These are phyloP conservation scores for Penicillium steckii DNA, from an alignment of 495 filamentous ascomycete species.

Conservation along the genomic window DNA sequence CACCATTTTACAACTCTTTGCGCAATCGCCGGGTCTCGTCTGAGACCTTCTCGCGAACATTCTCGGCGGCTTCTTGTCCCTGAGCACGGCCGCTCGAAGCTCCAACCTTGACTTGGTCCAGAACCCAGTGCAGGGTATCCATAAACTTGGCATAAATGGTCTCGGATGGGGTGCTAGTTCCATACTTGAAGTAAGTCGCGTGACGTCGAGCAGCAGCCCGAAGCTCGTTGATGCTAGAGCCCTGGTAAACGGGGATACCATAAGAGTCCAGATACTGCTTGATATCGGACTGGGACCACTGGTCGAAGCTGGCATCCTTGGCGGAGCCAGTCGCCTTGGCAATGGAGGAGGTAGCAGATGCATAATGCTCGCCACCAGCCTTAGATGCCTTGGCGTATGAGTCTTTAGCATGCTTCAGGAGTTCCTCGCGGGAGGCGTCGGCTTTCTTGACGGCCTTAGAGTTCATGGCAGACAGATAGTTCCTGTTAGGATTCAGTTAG, in stretches of 20 bases:
- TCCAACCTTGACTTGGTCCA: conserved; percentile 59
- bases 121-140: conserved; percentile 59
- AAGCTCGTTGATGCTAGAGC: conserved; percentile 62
- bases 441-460: conserved; percentile 65
- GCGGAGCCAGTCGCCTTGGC: conserved; percentile 64
- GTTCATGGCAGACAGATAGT: conserved; percentile 67
- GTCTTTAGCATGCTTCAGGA: conserved; percentile 68
- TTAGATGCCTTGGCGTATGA: conserved; percentile 69
- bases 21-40: conserved; percentile 30
- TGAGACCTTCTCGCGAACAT: conserved; percentile 33
- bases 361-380: conserved; percentile 64
- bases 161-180: conserved; percentile 62
- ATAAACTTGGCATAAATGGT: conserved; percentile 65
- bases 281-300: conserved; percentile 78
- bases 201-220: conserved; percentile 68
- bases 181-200: conserved; percentile 74
- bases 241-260: conserved; percentile 71
- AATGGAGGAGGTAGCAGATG: conserved; percentile 72
- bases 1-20: conserved; percentile 31
- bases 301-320: conserved; percentile 72
- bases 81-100: conserved; percentile 62
- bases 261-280: conserved; percentile 82
- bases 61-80: conserved; percentile 51
- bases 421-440: conserved; percentile 67
- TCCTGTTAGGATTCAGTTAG: conserved; percentile 34